phyloP scores from a whole-genome alignment of 1,284 basidiomycete species.

The Volvariella surrecta region DNA sequence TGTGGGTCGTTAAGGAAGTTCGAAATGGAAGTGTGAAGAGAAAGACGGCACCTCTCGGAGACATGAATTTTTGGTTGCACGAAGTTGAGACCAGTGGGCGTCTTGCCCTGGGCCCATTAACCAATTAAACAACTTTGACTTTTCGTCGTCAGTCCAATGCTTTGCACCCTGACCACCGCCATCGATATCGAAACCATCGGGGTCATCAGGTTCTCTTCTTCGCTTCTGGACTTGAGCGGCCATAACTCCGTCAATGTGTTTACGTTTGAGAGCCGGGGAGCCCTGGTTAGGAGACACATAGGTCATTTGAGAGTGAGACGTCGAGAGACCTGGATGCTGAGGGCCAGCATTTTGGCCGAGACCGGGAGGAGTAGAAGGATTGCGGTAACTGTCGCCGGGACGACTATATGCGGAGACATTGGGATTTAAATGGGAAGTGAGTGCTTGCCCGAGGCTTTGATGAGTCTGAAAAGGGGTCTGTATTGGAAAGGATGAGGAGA shows the following conservation, averaged over 20 bases:
- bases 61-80: constrained; percentile 70
- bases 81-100: constrained; percentile 64
- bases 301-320: constrained; percentile 24
- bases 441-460: constrained; percentile 40
- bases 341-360: constrained; percentile 23
- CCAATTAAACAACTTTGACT: constrained; percentile 64
- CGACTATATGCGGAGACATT: constrained; percentile 18
- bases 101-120: constrained; percentile 61
- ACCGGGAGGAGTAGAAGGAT: constrained; percentile 26
- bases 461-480: constrained; percentile 39
- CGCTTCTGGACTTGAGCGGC: constrained; percentile 35
- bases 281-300: constrained; percentile 21
- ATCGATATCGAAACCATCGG: constrained; percentile 41
- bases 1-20: constrained; percentile 1
- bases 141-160: constrained; percentile 76
- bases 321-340: constrained; percentile 22
- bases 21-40: constrained; percentile 2
- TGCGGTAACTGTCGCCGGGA: constrained; percentile 25
- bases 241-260: constrained; percentile 33
- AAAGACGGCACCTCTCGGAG: constrained; percentile 52
- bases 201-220: constrained; percentile 38
- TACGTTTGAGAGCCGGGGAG: constrained; percentile 41
- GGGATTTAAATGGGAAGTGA: constrained; percentile 27
- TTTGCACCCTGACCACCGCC: constrained; percentile 51
- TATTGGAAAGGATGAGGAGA: constrained; percentile 9